These are phyloP conservation scores for Trichoderma semiorbis DNA, from an alignment of 2,329 filamentous ascomycete species.

Conservation along the genomic window DNA sequence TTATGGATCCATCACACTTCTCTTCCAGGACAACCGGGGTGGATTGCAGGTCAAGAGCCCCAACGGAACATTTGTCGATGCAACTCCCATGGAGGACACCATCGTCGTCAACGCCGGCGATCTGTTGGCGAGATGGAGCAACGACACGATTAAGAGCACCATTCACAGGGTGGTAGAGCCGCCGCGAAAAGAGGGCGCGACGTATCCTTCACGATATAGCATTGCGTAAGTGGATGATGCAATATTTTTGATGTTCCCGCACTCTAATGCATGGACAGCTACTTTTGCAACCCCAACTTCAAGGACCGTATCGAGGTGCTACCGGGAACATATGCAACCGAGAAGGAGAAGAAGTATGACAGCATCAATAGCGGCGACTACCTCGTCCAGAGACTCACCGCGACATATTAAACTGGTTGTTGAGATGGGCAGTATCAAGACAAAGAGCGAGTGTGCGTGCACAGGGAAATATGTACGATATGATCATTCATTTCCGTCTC, in stretches of 20 bases:
- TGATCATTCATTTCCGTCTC: not conserved
- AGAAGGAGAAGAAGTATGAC: constrained; percentile 72
- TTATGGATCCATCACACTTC: constrained; percentile 58
- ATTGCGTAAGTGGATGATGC: constrained; percentile 60
- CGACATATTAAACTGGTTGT: constrained; percentile 53
- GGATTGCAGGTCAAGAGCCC: constrained; percentile 64
- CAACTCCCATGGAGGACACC: constrained; percentile 74
- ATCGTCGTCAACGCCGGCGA: constrained; percentile 90
- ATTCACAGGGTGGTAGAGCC: constrained; percentile 89
- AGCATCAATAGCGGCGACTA: constrained; percentile 79
- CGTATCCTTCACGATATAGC: constrained; percentile 76
- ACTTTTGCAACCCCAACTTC: constrained; percentile 87
- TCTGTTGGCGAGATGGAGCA: constrained; percentile 81
- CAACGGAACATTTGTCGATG: constrained; percentile 74
- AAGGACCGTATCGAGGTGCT: constrained; percentile 73
- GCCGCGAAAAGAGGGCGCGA: constrained; percentile 52
- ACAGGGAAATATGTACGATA: not conserved
- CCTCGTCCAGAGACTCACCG: constrained; percentile 69
- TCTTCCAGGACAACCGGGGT: constrained; percentile 58
- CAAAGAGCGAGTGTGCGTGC: not conserved
- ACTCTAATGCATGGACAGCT: constrained; percentile 41
- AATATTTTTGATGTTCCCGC: not conserved
- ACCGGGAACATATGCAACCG: constrained; percentile 66
- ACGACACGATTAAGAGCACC: constrained; percentile 87
- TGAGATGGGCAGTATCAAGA: not conserved